Conservation (phyloP, 495 filamentous ascomycete species). For the Friedmanniomyces simplex region DNA sequence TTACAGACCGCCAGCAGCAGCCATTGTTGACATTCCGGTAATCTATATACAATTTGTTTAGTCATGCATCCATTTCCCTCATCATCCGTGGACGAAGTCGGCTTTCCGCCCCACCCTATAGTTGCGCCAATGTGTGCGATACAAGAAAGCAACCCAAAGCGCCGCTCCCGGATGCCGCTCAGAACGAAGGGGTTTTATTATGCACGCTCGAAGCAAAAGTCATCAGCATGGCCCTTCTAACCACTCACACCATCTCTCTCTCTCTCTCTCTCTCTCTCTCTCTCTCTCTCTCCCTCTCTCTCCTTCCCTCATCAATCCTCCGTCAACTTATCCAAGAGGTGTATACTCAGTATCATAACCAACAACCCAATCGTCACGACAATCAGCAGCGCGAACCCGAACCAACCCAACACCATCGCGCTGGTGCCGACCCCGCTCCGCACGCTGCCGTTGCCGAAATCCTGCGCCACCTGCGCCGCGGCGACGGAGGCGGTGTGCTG, state of each 20-base stretch:
- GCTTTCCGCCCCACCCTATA: background rate
- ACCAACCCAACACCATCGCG: slow-evolving; percentile 96
- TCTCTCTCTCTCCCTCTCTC: no score
- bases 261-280: no score
- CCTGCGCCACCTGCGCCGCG: slow-evolving; percentile 83
- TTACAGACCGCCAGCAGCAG: background rate
- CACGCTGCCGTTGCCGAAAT: slow-evolving; percentile 89
- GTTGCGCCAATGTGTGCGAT: background rate
- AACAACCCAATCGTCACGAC: slow-evolving; percentile 88
- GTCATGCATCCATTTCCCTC: background rate
- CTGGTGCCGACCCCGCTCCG: slow-evolving; percentile 77
- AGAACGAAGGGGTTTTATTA: background rate
- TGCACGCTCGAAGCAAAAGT: background rate
- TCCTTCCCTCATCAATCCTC: slow-evolving; percentile 24
- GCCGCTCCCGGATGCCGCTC: background rate
- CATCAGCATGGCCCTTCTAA: background rate
- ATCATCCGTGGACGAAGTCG: background rate
- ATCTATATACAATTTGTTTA: background rate
- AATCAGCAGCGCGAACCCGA: slow-evolving; percentile 83
- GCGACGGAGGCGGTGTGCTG: slow-evolving; percentile 90
- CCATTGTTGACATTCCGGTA: background rate
- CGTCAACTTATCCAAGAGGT: slow-evolving; percentile 46
- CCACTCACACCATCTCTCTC: no score
- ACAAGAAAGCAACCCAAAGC: background rate
- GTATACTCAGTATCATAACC: slow-evolving; percentile 90